Conservation (phyloP, 2,329 filamentous ascomycete species). For the Xylaria sp. region DNA sequence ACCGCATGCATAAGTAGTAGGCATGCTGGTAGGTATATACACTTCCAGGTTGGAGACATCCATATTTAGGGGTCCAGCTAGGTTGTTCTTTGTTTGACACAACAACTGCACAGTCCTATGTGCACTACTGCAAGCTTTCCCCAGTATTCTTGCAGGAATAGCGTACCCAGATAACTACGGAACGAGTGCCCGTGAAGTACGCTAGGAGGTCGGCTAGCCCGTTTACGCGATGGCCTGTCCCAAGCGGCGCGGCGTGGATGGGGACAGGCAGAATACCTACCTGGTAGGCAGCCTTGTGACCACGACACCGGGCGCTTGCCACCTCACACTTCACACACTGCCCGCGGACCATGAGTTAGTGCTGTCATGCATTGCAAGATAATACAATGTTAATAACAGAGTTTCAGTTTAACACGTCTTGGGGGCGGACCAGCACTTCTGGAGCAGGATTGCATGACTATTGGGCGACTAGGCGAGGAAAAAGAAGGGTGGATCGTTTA, state of each 20-base stretch:
- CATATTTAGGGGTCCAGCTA: slow-evolving; percentile 26
- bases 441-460: not conserved
- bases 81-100: slow-evolving; percentile 11
- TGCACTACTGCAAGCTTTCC: slow-evolving; percentile 26
- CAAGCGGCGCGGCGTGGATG: not conserved
- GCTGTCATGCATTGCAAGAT: too few relatives aligned
- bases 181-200: slow-evolving; percentile 9
- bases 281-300: slow-evolving; percentile 28
- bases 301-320: slow-evolving; percentile 20
- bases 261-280: slow-evolving; percentile 1
- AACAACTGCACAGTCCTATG: not conserved
- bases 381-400: not conserved
- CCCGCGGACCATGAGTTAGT: slow-evolving; percentile 11
- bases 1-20: not conserved
- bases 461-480: not conserved
- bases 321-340: slow-evolving; percentile 8
- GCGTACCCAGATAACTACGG: not conserved
- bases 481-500: slow-evolving; percentile 8
- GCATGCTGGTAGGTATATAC: not conserved
- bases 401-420: not conserved
- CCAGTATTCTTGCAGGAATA: slow-evolving; percentile 16
- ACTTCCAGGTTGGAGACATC: not conserved
- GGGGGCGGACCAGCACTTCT: not conserved
- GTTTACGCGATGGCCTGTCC: slow-evolving; percentile 6
- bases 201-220: not conserved